Evolutionary conservation across 2,329 filamentous ascomycete genomes (phyloP).

Genomic region (Fusarium pseudoanthophilum): DNA sequence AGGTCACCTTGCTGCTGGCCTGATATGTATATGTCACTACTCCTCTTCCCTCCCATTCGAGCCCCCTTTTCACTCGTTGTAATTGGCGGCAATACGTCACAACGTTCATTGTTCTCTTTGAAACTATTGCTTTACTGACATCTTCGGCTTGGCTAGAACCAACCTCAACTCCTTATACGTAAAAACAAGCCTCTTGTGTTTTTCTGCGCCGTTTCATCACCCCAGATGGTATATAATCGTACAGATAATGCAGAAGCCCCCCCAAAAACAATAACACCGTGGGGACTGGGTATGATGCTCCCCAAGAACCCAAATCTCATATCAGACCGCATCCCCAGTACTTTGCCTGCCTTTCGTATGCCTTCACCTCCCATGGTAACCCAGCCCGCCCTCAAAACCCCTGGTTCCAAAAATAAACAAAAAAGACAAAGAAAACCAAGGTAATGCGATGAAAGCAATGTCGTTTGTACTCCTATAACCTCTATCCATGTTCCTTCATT

Average conservation of each 20-base stretch:
- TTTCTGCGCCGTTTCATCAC: constrained; percentile 36
- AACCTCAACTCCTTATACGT: constrained; percentile 21
- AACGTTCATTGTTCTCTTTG: neutral
- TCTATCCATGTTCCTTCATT: constrained; percentile 44
- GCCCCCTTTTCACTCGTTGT: neutral
- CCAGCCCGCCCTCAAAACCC: constrained; percentile 5
- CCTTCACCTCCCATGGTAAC: neutral
- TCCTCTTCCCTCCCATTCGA: neutral
- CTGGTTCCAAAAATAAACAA: constrained; percentile 10
- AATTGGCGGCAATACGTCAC: neutral
- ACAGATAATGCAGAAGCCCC: constrained; percentile 21
- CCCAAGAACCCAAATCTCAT: constrained; percentile 1
- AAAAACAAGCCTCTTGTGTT: constrained; percentile 28
- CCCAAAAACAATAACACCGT: constrained; percentile 18
- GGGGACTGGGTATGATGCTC: constrained; percentile 6
- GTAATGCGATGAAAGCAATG: constrained; percentile 27
- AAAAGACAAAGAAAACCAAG: constrained; percentile 18
- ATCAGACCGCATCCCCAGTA: neutral
- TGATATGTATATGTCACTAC: neutral
- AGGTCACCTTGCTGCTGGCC: neutral
- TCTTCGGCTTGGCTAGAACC: constrained; percentile 17
- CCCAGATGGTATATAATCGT: constrained; percentile 39
- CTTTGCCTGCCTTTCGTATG: constrained; percentile 8
- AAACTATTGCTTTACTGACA: constrained; percentile 11
- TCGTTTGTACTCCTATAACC: constrained; percentile 43